A percentile compares a stretch with the other conserved stretches of the same genome.
phyloP scores from a whole-genome alignment of 768 basidiomycete genomes.

The Kwoniella pini region DNA sequence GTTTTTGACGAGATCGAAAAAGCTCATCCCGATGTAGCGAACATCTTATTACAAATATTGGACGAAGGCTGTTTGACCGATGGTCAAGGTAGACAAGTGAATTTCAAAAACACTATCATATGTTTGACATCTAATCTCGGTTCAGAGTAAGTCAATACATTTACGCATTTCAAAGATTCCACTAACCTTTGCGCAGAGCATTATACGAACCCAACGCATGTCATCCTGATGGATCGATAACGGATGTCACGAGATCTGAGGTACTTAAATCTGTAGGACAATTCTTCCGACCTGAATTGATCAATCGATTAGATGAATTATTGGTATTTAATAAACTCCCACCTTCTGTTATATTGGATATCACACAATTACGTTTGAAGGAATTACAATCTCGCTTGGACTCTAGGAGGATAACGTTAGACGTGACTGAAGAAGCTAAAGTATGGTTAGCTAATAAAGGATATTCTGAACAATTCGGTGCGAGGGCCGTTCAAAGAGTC shows the following conservation, averaged over 20 bases:
- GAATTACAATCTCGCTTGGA: slow-evolving; percentile 72
- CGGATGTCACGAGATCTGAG: slow-evolving; percentile 63
- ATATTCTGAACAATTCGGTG: slow-evolving; percentile 83
- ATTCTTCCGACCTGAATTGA: slow-evolving; percentile 85
- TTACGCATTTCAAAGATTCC: slow-evolving; percentile 52
- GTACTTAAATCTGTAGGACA: slow-evolving; percentile 74
- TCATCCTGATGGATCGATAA: slow-evolving; percentile 66
- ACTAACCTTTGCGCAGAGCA: slow-evolving; percentile 31
- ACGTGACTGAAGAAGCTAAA: slow-evolving; percentile 66
- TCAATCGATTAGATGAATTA: slow-evolving; percentile 74
- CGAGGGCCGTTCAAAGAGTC: slow-evolving; percentile 81
- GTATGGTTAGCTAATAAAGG: slow-evolving; percentile 74
- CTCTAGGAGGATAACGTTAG: slow-evolving; percentile 67
- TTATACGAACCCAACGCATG: slow-evolving; percentile 69
- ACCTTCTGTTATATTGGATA: slow-evolving; percentile 68
- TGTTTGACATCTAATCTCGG: slow-evolving; percentile 87
- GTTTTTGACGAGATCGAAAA: slow-evolving; percentile 81
- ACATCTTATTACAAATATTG: slow-evolving; percentile 86
- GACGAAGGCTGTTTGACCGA: slow-evolving; percentile 89
- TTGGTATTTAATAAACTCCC: slow-evolving; percentile 84
- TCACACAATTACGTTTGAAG: slow-evolving; percentile 72
- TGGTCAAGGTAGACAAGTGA: slow-evolving; percentile 86
- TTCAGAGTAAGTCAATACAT: slow-evolving; percentile 29
- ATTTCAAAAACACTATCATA: slow-evolving; percentile 94
- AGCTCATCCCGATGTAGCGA: slow-evolving; percentile 86